Evolutionary conservation across 805 yeast species (phyloP), one percentile per base, ranked within the genome.

Genomic region (Pichia californica): DNA sequence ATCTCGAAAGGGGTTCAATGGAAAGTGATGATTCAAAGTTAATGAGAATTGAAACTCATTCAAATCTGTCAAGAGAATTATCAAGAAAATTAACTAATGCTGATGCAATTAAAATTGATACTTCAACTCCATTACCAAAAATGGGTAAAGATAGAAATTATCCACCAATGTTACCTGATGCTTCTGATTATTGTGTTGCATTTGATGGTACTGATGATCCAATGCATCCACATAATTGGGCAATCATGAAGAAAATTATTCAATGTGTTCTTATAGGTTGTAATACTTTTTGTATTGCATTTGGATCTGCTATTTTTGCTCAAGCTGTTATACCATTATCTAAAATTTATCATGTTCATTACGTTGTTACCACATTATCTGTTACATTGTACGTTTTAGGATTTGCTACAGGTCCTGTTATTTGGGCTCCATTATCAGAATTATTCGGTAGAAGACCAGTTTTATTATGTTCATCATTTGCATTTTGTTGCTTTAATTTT

Each of bases 371-470:
- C 13, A 74, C 85, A 19, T 70, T 91, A 37, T 84, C 87, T 44
- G 73, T 88, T 9, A 79, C 96, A 0, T 69, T 88, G 21, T 89
- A 77, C 55, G 96, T 89, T n/a, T 62, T 88, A 33, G 98, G 97
- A 10, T 91, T 88, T 64, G 97, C 96, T 1, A 74, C 87, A 1
- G 96, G 97, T 16, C 98, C 98, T 4, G 69, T 89, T 40, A 56
- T 87, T 30, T 89, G 93, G 88, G 96, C 93, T 21, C 96, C 95
- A 5, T 59, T 84, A 30, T 81, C 91, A n/a, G 95, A 84, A 60
- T 55, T 82, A 30, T 81, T 71, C 52, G 93, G 94, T 43, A 75
- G 95, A 62, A 75, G 76, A 59, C 62, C 73, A 15, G 79, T 85
- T 14, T 54, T 84, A 43, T 50, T 83, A 2, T 49, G 77, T 3